Evolutionary conservation across 2,329 filamentous ascomycete species (phyloP), one percentile per base, ranked within the genome.

Genomic region (Chaetomiaceae sp.): DNA sequence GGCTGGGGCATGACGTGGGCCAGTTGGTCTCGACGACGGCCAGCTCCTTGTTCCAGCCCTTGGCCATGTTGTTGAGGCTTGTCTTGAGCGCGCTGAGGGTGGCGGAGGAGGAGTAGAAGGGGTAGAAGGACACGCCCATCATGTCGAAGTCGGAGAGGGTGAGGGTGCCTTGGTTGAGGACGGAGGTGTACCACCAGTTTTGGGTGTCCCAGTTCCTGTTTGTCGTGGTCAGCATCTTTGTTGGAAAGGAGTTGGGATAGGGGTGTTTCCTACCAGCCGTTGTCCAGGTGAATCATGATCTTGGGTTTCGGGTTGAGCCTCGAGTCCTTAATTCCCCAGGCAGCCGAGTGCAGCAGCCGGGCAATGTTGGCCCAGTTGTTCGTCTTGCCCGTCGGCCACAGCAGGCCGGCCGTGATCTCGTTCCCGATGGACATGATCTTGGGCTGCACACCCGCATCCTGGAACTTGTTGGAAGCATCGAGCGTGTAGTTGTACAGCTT

Each of bases 221-320:
- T 14, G 37, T n/a, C 20, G 15, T 20, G 22, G 15, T 29, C 19
- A 37, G 11, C 15, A 9, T 9, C 6, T 27, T n/a, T 17, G 17
- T 15, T 6, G 22, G 27, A 11, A 2, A 5, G 12, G 6, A 31
- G 4, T 11, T 9, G 29, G 23, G 4, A 6, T 7, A 34, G 4
- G 7, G 12, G 17, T 31, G 31, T 2, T 22, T 34, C 60, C 47
- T 38, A 60, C 61, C 85, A 90, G n/a, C 86, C 86, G 63, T 88
- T 85, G 66, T 89, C 85, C 3, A 89, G 75, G 63, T 89, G 87
- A 37, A 89, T 80, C 82, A 89, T 83, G 67, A 89, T 87, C 65
- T 84, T 80, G 1, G 85, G 83, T 57, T 79, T 76, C 0, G 77
- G 73, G 37, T 66, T 67, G 23, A 87, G 70, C 3, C 68, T 71